Percentiles rank a stretch among this genome's conserved stretches.
phyloP scores from a whole-genome alignment of 169 alveolate species.

The Plasmodium adleri region DNA sequence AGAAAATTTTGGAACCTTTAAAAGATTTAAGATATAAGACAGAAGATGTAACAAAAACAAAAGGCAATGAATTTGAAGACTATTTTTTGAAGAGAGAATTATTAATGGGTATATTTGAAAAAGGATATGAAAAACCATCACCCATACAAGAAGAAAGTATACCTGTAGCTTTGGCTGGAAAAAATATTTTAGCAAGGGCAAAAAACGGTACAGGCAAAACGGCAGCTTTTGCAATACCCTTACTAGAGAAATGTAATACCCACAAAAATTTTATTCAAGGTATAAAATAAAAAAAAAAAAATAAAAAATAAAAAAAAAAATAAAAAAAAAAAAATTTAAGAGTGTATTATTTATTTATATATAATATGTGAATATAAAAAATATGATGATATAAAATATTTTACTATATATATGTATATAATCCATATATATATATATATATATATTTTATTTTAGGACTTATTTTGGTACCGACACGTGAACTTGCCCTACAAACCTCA shows the following conservation, averaged over 20 bases:
- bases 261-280: conserved; percentile 85
- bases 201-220: conserved; percentile 99
- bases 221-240: conserved; percentile 98
- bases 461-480: conserved; percentile 97
- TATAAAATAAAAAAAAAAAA: not conserved
- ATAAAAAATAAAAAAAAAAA: not conserved
- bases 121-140: conserved; percentile 98
- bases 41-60: conserved; percentile 97
- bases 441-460: conserved; percentile 84
- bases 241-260: conserved; percentile 90
- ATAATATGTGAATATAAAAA: too few species aligned
- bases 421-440: too few species aligned
- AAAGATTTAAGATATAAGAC: conserved; percentile 74
- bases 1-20: conserved; percentile 64
- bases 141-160: conserved; percentile 99
- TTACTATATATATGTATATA: too few species aligned
- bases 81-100: conserved; percentile 96
- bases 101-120: conserved; percentile 97
- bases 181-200: conserved; percentile 98
- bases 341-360: too few species aligned
- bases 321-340: too few species aligned
- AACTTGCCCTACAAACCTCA: conserved; percentile 96
- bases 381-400: too few species aligned
- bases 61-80: conserved; percentile 99
- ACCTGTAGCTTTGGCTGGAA: conserved; percentile 97